Evolutionary conservation across 2,329 filamentous ascomycete genomes (phyloP), one percentile per base, ranked within the genome.

Genomic region (Clonostachys sp.): DNA sequence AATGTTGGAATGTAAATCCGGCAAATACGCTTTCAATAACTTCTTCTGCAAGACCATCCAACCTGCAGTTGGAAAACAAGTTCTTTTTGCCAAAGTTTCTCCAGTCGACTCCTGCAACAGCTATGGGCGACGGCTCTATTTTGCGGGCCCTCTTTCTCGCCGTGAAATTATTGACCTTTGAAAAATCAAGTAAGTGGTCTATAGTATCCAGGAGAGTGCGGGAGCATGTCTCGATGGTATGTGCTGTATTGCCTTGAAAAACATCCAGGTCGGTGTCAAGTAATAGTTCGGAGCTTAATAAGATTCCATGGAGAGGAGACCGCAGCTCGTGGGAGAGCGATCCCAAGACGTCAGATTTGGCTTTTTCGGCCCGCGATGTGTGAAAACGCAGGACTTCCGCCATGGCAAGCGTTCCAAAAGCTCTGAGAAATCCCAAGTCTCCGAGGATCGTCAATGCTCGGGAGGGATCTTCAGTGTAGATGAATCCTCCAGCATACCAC

Each of bases 301-400:
- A 61, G 34, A 84, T 75, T 3, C 81, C 81, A 47, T 85, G 81
- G 1, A 85, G 63, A 0, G 81, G 81, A 3, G 76, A 81, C 5
- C 81, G 70, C 13, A 85, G 61, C 56, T 85, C 81, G 54, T 85
- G 81, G 4, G 76, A 81, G 6, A 85, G 73, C 2, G 76, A 82
- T 1, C 77, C 75, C 8, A 85, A 71, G 35, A 82, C 75, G 48
- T 83, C 78, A 2, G 74, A 73, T 56, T 82, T 82, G 34, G 77
- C 73, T 45, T 66, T 72, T 34, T 73, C 68, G 0, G 67, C 64
- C 10, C 60, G 56, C 12, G 61, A 47, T 0, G 63, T 55, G 12
- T 69, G 60, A 5, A 79, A 50, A 3, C 75, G 67, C 0, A 74
- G 70, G 1, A 84, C 64, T 46, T 84, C 80, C 0, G 76, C 71